Base-by-base conservation (phyloP, 225 moss, liverwort and hornwort genomes). In the Marchantia polymorpha region DNA sequence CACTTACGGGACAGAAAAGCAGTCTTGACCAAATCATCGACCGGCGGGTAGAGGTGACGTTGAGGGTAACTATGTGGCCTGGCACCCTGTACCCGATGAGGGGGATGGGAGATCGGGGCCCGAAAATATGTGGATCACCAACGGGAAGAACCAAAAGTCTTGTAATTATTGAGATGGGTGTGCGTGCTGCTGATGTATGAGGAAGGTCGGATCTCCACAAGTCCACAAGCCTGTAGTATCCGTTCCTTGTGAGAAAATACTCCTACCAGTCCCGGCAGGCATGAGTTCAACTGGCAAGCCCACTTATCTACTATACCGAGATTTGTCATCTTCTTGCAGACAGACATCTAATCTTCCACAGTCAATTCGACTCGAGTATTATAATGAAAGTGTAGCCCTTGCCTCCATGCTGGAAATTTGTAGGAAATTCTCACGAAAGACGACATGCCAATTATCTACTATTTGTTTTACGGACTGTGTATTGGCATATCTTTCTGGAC, bases 151-250 rank as follows among this genome's bases (percentile, higher is more conserved):
- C 2, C 14, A 12, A 67, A 30, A 67, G 30, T 67, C 67, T 12
- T 30, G 30, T 67, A 29, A 67, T 67, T 67, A 31, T 31, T 67
- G 67, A 14, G 67, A 29, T 67, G 12, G 9, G 11, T 67, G 25
- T 67, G 67, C 67, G 67, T 67, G 67, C 67, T 67, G 67, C 67
- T 67, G 29, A 67, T 67, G 67, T 30, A 67, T 67, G 67, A 31
- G 31, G 67, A 67, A 30, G 67, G 67, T 31, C 31, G 67, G 67
- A 67, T 67, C 67, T 39, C 39, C 39, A 39, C 39, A 8, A 55
- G 12, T 12, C 14, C 58, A 58, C 58, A 58, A 14, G 15, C 58
- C 58, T 16, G 58, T 5, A 58, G 16, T 12, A 58, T 14, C 58
- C 58, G 20, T 5, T 58, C 58, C 58, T 58, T 12, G 14, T 16